Evolutionary conservation across 169 alveolate genomes (phyloP), one percentile per base, ranked within the genome.

Genomic region (Toxoplasma gondii): DNA sequence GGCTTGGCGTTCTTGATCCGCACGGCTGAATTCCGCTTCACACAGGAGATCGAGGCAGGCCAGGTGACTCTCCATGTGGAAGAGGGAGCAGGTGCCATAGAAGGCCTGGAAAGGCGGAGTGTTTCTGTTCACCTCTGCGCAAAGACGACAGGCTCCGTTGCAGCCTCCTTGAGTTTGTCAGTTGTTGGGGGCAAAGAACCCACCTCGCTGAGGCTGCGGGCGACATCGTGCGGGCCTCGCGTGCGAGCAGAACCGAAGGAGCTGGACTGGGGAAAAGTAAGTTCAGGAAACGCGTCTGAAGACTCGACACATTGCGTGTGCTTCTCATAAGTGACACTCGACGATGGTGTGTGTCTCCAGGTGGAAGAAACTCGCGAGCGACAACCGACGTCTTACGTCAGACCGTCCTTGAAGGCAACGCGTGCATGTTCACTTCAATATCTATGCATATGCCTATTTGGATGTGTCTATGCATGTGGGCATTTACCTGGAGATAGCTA

Each of bases 281-380:
- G 92, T 0, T 34, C 27, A 43, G 67, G 43, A 39, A 36, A 39
- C 41, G 36, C 64, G 29, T 19, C 29, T 36, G 58, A 84, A 43
- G 93, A 86, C 58, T 98, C 98, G 0, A 95, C 96, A 53, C 97
- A 97, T 81, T 96, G 97, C 17, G 97, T 97, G 29, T 96, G 97
- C 43, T 93, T n/a, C n/a, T n/a, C n/a, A n/a, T n/a, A n/a, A n/a
- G n/a, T n/a, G n/a, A n/a, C n/a, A n/a, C n/a, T n/a, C n/a, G n/a
- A n/a, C n/a, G n/a, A n/a, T n/a, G n/a, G n/a, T n/a, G n/a, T n/a
- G n/a, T n/a, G n/a, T n/a, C n/a, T n/a, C n/a, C n/a, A n/a, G n/a
- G n/a, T n/a, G n/a, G n/a, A n/a, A n/a, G n/a, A n/a, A n/a, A n/a
- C n/a, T n/a, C n/a, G n/a, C n/a, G n/a, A n/a, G n/a, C n/a, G n/a